Evolutionary conservation across 352 stramenopile species (phyloP).

Genomic region (Globisporangium ultimum): DNA sequence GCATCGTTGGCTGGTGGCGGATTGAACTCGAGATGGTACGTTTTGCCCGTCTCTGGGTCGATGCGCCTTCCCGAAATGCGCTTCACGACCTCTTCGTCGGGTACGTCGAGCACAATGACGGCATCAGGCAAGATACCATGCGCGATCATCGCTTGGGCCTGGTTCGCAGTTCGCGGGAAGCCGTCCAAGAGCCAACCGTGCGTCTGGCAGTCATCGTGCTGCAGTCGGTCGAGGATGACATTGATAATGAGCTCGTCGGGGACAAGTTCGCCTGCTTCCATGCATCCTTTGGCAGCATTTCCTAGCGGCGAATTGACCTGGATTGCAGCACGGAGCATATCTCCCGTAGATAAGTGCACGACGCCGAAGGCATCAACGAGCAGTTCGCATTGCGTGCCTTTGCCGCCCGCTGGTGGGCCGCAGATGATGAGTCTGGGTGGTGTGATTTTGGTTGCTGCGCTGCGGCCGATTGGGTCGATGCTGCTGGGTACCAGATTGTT

Average conservation of each 20-base stretch:
- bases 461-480: constrained; percentile 1
- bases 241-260: constrained; percentile 49
- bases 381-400: constrained; percentile 94
- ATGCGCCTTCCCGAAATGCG: constrained; percentile 95
- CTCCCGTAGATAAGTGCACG: constrained; percentile 88
- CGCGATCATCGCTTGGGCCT: constrained; percentile 81
- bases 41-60: constrained; percentile 92
- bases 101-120: constrained; percentile 93
- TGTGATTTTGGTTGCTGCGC: constrained; percentile 26
- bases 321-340: constrained; percentile 88
- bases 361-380: constrained; percentile 85
- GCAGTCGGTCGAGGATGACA: constrained; percentile 65
- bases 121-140: constrained; percentile 85
- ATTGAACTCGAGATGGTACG: constrained; percentile 97
- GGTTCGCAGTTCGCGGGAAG: constrained; percentile 84
- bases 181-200: constrained; percentile 91
- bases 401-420: constrained; percentile 88
- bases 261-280: constrained; percentile 45
- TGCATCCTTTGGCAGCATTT: constrained; percentile 32
- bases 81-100: constrained; percentile 94
- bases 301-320: constrained; percentile 33
- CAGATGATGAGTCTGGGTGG: constrained; percentile 44
- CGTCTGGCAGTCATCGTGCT: constrained; percentile 70
- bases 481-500: constrained; percentile 68
- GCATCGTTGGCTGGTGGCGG: constrained; percentile 80